Conservation (phyloP, 176 grass and related monocot genomes). For the Phoenix roebelenii region DNA sequence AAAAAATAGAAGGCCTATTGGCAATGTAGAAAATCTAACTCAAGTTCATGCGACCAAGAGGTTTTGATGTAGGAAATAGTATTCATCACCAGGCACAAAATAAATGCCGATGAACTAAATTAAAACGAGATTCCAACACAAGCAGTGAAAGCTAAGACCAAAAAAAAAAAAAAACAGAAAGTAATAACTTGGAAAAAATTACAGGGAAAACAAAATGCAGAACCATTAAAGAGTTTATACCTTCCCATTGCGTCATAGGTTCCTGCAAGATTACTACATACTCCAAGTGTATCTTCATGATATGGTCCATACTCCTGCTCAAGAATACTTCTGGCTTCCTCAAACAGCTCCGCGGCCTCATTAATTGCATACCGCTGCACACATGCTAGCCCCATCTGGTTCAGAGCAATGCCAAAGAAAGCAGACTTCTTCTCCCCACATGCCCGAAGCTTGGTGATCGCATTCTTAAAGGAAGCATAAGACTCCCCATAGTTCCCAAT, state of each 20-base stretch:
- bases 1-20: too few relatives aligned
- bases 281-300: constrained; percentile 86
- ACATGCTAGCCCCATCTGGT: constrained; percentile 84
- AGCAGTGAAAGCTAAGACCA: background rate
- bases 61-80: too few relatives aligned
- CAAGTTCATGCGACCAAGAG: too few relatives aligned
- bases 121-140: too few relatives aligned
- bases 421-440: constrained; percentile 86
- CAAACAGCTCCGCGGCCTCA: constrained; percentile 77
- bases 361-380: constrained; percentile 77
- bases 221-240: constrained; percentile 32
- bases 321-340: constrained; percentile 83
- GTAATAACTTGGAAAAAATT: background rate
- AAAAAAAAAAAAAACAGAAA: constrained; percentile 14
- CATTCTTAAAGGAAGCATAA: constrained; percentile 72
- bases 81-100: too few relatives aligned
- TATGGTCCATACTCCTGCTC: constrained; percentile 88
- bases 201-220: too few relatives aligned
- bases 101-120: too few relatives aligned
- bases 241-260: constrained; percentile 98
- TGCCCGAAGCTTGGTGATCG: constrained; percentile 72
- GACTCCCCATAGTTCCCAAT: constrained; percentile 61
- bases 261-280: constrained; percentile 93
- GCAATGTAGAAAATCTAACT: too few relatives aligned
- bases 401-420: constrained; percentile 85